phyloP scores from a whole-genome alignment of 176 grass and related monocot genomes.

The Aegilops tauschii region DNA sequence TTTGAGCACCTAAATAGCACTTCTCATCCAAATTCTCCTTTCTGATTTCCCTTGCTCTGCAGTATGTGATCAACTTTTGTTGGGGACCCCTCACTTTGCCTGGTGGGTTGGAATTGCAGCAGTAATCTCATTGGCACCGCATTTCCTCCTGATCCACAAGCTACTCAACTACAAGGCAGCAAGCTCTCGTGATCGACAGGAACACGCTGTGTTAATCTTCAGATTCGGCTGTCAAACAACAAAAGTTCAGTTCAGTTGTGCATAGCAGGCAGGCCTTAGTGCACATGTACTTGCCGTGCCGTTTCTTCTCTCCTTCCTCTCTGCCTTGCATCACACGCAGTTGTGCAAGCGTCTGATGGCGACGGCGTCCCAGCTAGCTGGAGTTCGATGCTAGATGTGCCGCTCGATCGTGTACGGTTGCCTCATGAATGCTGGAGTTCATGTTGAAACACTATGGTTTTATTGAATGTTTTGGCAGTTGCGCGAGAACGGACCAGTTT shows the following conservation, averaged over 20 bases:
- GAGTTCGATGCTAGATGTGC: not conserved
- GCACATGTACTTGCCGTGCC: no score
- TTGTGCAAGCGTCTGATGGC: not conserved
- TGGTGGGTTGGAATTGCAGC: conserved; percentile 72
- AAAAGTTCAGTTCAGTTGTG: not conserved
- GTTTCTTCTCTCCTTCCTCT: not conserved
- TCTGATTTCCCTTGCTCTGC: conserved; percentile 19
- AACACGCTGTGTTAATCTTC: no score
- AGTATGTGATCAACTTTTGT: conserved; percentile 75
- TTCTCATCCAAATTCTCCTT: not conserved
- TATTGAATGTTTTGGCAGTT: not conserved
- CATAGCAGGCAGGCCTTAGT: no score
- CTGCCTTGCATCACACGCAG: not conserved
- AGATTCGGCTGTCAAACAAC: no score
- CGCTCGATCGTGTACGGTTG: not conserved
- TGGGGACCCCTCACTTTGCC: conserved; percentile 63
- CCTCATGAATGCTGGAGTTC: not conserved
- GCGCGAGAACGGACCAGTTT: not conserved
- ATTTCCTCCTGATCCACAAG: conserved; percentile 44
- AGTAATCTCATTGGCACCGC: conserved; percentile 58
- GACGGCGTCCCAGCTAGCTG: not conserved
- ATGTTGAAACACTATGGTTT: not conserved
- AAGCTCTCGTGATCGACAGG: conserved; percentile 38
- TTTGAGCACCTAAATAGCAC: not conserved
- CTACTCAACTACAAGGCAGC: conserved; percentile 29